These are phyloP conservation scores for Jatropha multifida DNA, from an alignment of 441 rosid genomes.

Conservation along the genomic window DNA sequence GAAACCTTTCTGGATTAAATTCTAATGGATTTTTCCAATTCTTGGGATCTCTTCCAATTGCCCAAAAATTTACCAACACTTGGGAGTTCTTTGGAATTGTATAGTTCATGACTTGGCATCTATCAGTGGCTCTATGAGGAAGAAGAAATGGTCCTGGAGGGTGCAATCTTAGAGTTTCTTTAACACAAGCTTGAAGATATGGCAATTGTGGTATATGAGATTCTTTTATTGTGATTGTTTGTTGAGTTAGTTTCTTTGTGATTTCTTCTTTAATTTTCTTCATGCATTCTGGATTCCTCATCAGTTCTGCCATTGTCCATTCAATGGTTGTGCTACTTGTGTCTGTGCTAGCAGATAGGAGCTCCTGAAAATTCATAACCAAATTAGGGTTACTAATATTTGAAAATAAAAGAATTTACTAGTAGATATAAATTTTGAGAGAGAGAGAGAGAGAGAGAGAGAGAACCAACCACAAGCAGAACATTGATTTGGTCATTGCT, in stretches of 20 bases:
- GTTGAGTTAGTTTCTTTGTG: background rate
- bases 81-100: slow-evolving; percentile 46
- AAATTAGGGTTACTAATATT: background rate
- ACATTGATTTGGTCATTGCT: slow-evolving; percentile 34
- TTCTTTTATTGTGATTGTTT: slow-evolving; percentile 14
- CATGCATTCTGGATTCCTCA: slow-evolving; percentile 29
- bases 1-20: slow-evolving; percentile 52
- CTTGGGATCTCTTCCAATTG: slow-evolving; percentile 49
- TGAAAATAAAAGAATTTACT: background rate
- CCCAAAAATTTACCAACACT: slow-evolving; percentile 46
- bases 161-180: slow-evolving; percentile 53
- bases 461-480: slow-evolving; percentile 33
- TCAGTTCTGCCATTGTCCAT: slow-evolving; percentile 32
- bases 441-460: slow-evolving; percentile 9
- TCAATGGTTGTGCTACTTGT: slow-evolving; percentile 33
- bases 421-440: background rate
- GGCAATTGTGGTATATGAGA: slow-evolving; percentile 29
- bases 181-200: slow-evolving; percentile 49
- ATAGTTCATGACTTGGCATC: slow-evolving; percentile 34
- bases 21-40: slow-evolving; percentile 43
- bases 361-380: slow-evolving; percentile 23
- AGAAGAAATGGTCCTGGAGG: slow-evolving; percentile 59
- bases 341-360: slow-evolving; percentile 33
- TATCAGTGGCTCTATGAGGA: slow-evolving; percentile 48
- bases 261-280: slow-evolving; percentile 24